Conservation (phyloP, 2,329 filamentous ascomycete genomes). For the Xylariaceae sp. region DNA sequence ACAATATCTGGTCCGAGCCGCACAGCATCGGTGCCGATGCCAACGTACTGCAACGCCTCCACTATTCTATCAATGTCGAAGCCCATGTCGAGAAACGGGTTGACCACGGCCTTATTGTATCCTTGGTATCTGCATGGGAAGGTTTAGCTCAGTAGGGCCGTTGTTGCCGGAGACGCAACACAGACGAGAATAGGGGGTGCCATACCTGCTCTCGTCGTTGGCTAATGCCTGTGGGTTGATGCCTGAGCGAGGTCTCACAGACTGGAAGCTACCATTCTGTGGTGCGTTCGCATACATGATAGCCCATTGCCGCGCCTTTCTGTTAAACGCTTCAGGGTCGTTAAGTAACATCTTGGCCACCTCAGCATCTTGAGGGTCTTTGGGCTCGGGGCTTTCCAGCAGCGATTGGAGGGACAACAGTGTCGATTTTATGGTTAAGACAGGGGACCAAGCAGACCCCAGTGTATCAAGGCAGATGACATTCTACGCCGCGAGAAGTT, state of each 20-base stretch:
- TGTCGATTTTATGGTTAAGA: constrained; percentile 92
- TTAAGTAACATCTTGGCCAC: constrained; percentile 86
- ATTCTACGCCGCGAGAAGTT: constrained; percentile 51
- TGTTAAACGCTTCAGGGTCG: constrained; percentile 71
- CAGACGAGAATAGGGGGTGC: not conserved
- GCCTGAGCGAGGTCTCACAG: constrained; percentile 19
- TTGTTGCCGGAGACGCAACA: not conserved
- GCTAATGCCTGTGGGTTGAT: constrained; percentile 45
- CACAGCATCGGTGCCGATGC: constrained; percentile 76
- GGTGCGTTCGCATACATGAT: constrained; percentile 77
- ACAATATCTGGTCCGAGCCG: constrained; percentile 85
- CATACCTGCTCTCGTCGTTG: constrained; percentile 45
- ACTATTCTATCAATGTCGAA: constrained; percentile 86
- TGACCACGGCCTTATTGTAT: constrained; percentile 77
- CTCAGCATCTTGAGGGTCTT: constrained; percentile 93
- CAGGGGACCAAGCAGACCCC: constrained; percentile 84
- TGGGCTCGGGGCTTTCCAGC: constrained; percentile 88
- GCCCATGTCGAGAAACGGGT: constrained; percentile 84
- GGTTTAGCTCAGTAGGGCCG: constrained; percentile 10
- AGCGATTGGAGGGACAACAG: constrained; percentile 90
- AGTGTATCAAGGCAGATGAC: constrained; percentile 96
- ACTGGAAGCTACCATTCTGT: constrained; percentile 26
- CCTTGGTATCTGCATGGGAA: constrained; percentile 63
- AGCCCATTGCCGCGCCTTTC: constrained; percentile 86
- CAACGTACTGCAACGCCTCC: constrained; percentile 72